These are phyloP conservation scores for Penicillium concentricum DNA, from an alignment of 2,329 filamentous ascomycete species.

Conservation along the genomic window DNA sequence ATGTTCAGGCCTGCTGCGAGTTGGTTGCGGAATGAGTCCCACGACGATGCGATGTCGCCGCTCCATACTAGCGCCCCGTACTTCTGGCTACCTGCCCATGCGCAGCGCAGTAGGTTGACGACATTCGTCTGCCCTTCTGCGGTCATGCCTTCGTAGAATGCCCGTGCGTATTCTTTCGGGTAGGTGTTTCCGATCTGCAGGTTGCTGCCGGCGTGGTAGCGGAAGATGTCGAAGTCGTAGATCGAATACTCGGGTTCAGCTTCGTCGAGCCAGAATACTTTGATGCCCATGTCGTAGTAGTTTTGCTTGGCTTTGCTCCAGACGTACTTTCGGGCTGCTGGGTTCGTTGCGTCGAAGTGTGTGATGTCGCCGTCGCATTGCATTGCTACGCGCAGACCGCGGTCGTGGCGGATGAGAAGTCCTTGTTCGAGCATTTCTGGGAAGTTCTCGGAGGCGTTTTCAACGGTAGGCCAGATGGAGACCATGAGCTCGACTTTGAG, in stretches of 20 bases:
- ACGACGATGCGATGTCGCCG: constrained; percentile 65
- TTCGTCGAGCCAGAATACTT: constrained; percentile 68
- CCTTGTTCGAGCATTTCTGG: constrained; percentile 62
- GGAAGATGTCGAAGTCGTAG: constrained; percentile 67
- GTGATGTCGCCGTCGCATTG: constrained; percentile 60
- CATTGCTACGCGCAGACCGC: constrained; percentile 59
- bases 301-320: constrained; percentile 61
- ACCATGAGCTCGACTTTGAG: constrained; percentile 66
- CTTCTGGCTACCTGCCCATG: constrained; percentile 60
- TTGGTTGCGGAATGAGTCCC: constrained; percentile 60
- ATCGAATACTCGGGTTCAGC: constrained; percentile 65
- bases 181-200: constrained; percentile 61
- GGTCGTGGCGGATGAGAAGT: constrained; percentile 59
- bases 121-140: constrained; percentile 55
- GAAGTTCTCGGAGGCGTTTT: constrained; percentile 59
- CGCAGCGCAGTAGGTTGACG: constrained; percentile 59
- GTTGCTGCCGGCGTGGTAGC: constrained; percentile 58
- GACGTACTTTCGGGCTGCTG: constrained; percentile 57
- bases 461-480: constrained; percentile 68
- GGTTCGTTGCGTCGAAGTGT: constrained; percentile 65
- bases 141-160: constrained; percentile 60
- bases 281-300: constrained; percentile 63
- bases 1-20: constrained; percentile 65
- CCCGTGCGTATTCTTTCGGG: constrained; percentile 57
- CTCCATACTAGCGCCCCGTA: constrained; percentile 67